Evolutionary conservation across 2,329 filamentous ascomycete species (phyloP).

Genomic region (Sarocladium strictum): DNA sequence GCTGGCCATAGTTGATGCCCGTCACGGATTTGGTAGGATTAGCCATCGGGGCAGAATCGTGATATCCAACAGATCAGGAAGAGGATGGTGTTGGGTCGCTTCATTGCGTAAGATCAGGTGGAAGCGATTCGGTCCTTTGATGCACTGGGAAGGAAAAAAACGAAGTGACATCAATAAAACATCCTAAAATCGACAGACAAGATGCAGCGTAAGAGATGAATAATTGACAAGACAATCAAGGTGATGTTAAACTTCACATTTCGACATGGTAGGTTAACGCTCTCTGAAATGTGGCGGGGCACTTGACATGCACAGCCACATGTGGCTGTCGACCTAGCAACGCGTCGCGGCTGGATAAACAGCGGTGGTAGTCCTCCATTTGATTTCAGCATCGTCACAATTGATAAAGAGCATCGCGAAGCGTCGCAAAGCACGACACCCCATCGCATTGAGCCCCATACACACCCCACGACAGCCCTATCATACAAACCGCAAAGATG

Average conservation of each 20-base stretch:
- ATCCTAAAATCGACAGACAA: not conserved
- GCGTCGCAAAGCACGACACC: not conserved
- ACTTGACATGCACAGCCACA: slow-evolving; percentile 18
- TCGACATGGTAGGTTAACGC: not conserved
- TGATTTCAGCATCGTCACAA: not conserved
- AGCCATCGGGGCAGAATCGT: slow-evolving; percentile 30
- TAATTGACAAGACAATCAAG: not conserved
- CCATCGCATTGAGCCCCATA: no score
- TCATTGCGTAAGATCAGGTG: slow-evolving; percentile 25
- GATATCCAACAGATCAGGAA: slow-evolving; percentile 21
- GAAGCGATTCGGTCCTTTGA: no score
- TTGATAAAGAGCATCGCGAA: not conserved
- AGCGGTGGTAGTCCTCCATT: not conserved
- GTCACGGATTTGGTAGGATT: slow-evolving; percentile 23
- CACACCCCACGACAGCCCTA: not conserved
- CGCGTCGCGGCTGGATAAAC: slow-evolving; percentile 11
- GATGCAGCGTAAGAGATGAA: slow-evolving; percentile 7
- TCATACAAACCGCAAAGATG: not conserved
- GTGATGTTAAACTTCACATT: slow-evolving; percentile 9
- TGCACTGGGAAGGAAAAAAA: not conserved
- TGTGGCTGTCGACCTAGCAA: slow-evolving; percentile 23
- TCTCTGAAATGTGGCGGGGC: slow-evolving; percentile 19
- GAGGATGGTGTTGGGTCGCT: slow-evolving; percentile 21
- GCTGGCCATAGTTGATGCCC: slow-evolving; percentile 27
- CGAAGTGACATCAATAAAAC: not conserved